Base-by-base conservation (phyloP, 148 eudicot species). In the Amaranthus palmeri region DNA sequence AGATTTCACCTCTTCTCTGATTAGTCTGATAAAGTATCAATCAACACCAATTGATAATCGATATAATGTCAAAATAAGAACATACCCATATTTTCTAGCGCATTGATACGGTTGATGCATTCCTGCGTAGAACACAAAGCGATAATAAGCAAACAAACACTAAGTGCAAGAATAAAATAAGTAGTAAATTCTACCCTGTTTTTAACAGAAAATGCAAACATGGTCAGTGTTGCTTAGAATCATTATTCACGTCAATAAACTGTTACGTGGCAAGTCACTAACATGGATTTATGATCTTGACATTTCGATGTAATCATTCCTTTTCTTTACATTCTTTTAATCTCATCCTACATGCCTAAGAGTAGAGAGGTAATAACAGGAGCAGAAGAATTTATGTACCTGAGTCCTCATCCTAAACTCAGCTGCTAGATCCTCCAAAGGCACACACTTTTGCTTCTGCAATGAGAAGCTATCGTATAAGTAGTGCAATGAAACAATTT, bases 371-470 rank as follows among this genome's bases (percentile, higher is more conserved):
- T n/a, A 44, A 46, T 11, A 55, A 59, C 4, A 42, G 47, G 9
- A 70, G 47, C 44, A 12, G 13, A 57, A 15, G 11, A n/a, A 54
- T 42, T 54, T 48, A 67, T 40, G 15, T 74, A 87, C 98, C 95
- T 95, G 98, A 76, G 98, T 95, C 68, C 97, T 76, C 70, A 95
- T 67, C 80, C 92, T 95, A 72, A 95, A 95, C 80, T 95, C 98
- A 56, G 98, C 98, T 74, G 98, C 97, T 61, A 95, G 92, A 74
- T 95, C 98, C 82, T 95, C 98, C 73, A 95, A 77, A 4, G 96
- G 98, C 55, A 95, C 81, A 73, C 97, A 95, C 70, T 95, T 95
- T 77, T 95, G 93, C 71, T 91, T 89, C 98, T 93, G 88, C 84
- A 77, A 78, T 25, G 59, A 72, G 44, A 10, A 69, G 53, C 55